A percentile compares a stretch with the other conserved stretches of the same genome.
These are phyloP conservation scores for Clavispora fructus DNA, from an alignment of 805 yeast genomes.

Conservation along the genomic window DNA sequence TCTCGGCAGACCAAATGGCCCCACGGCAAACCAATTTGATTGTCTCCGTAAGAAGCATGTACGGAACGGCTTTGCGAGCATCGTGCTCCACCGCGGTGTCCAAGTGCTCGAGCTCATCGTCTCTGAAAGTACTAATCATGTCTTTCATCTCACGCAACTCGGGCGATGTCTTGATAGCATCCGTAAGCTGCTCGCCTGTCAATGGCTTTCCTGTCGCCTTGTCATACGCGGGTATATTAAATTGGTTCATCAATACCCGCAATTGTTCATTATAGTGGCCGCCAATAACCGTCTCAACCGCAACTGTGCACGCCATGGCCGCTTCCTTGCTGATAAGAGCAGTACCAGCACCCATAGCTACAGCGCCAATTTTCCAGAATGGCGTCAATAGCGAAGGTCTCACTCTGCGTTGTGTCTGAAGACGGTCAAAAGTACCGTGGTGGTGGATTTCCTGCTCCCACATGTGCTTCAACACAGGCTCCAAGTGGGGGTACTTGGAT, in stretches of 20 bases:
- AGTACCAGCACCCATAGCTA: slow-evolving; percentile 79
- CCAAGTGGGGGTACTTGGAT: slow-evolving; percentile 64
- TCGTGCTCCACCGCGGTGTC: slow-evolving; percentile 91
- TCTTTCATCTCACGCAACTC: slow-evolving; percentile 57
- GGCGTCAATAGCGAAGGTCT: slow-evolving; percentile 93
- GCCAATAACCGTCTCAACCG: slow-evolving; percentile 97
- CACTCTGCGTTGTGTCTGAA: slow-evolving; percentile 73
- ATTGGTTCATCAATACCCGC: slow-evolving; percentile 67
- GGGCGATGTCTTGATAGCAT: slow-evolving; percentile 34
- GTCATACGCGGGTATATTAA: slow-evolving; percentile 40
- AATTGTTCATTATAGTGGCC: slow-evolving; percentile 91
- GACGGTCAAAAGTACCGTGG: slow-evolving; percentile 72
- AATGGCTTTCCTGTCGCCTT: slow-evolving; percentile 29
- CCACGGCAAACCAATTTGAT: slow-evolving; percentile 76
- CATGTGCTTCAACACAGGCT: slow-evolving; percentile 85
- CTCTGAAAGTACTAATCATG: slow-evolving; percentile 73
- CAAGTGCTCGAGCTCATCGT: slow-evolving; percentile 91
- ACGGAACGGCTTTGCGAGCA: slow-evolving; percentile 90
- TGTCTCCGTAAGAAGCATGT: slow-evolving; percentile 79
- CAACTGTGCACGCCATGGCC: slow-evolving; percentile 99
- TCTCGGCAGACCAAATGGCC: slow-evolving; percentile 91
- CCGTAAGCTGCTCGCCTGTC: slow-evolving; percentile 16
- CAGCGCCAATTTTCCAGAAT: slow-evolving; percentile 87
- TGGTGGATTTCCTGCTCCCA: slow-evolving; percentile 97
- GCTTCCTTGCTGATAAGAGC: slow-evolving; percentile 88